A percentile compares a stretch with the other conserved stretches of the same genome.
Conservation (phyloP, 441 rosid genomes). For the Pelargonium australe region DNA sequence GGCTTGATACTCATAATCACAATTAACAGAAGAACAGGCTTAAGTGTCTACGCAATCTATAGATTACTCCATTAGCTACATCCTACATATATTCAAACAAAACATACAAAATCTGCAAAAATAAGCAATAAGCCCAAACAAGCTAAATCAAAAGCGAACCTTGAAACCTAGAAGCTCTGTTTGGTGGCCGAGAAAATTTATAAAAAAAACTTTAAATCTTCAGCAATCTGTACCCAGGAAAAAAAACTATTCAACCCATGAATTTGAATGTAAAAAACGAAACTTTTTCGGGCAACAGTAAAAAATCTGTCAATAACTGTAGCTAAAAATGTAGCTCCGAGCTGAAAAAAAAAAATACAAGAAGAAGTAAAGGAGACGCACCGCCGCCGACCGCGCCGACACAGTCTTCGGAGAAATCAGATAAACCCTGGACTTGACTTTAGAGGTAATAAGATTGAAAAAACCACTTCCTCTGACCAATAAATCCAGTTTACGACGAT, state of each 20-base stretch:
- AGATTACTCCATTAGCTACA: not conserved
- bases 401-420: not conserved
- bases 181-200: not conserved
- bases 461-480: not conserved
- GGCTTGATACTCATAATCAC: not conserved
- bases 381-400: conserved; percentile 1
- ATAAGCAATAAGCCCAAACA: not conserved
- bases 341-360: not conserved
- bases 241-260: not conserved
- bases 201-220: not conserved
- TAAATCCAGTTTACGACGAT: not conserved
- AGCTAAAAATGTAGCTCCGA: not conserved
- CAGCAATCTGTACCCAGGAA: not conserved
- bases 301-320: not conserved
- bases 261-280: not conserved
- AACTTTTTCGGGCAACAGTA: not conserved
- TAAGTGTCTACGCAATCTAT: not conserved
- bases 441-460: not conserved
- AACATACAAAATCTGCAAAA: not conserved
- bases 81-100: not conserved
- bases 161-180: not conserved
- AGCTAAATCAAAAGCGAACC: not conserved
- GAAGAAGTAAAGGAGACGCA: not conserved
- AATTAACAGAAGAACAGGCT: not conserved
- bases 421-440: not conserved